These are phyloP conservation scores for Phaeomoniella chlamydospora DNA, from an alignment of 2,329 filamentous ascomycete species.

Conservation along the genomic window DNA sequence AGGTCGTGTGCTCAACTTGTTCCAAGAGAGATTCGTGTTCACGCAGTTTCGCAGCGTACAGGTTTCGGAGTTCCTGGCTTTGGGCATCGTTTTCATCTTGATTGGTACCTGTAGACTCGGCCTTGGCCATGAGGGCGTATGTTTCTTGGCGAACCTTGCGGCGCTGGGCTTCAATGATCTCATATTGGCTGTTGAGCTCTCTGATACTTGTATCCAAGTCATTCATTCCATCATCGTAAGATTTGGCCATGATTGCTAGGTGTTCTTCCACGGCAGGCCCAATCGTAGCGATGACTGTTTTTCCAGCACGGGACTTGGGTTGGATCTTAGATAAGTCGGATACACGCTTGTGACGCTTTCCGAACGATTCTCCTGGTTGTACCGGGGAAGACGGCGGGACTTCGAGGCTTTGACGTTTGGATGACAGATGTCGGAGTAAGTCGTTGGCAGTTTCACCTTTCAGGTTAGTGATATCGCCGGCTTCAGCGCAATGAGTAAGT, in stretches of 20 bases:
- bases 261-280: constrained; percentile 57
- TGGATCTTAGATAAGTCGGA: constrained; percentile 21
- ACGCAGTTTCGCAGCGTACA: constrained; percentile 21
- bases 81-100: constrained; percentile 19
- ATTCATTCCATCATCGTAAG: constrained; percentile 18
- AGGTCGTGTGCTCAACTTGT: constrained; percentile 22
- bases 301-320: constrained; percentile 46
- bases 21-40: constrained; percentile 28
- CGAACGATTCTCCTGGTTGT: constrained; percentile 16
- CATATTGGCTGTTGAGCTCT: constrained; percentile 46
- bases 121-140: constrained; percentile 17
- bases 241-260: constrained; percentile 49
- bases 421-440: constrained; percentile 54
- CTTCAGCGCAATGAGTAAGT: constrained; percentile 60
- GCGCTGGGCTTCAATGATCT: constrained; percentile 26
- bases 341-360: constrained; percentile 7
- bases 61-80: constrained; percentile 20
- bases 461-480: constrained; percentile 67
- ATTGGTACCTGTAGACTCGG: constrained; percentile 2
- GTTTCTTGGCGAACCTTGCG: constrained; percentile 25
- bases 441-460: constrained; percentile 75
- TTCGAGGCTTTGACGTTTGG: constrained; percentile 12
- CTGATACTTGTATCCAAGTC: constrained; percentile 39
- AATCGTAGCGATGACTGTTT: constrained; percentile 54
- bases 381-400: constrained; percentile 54